These are phyloP conservation scores for Penicillium daleae DNA, from an alignment of 495 filamentous ascomycete species.

Conservation along the genomic window DNA sequence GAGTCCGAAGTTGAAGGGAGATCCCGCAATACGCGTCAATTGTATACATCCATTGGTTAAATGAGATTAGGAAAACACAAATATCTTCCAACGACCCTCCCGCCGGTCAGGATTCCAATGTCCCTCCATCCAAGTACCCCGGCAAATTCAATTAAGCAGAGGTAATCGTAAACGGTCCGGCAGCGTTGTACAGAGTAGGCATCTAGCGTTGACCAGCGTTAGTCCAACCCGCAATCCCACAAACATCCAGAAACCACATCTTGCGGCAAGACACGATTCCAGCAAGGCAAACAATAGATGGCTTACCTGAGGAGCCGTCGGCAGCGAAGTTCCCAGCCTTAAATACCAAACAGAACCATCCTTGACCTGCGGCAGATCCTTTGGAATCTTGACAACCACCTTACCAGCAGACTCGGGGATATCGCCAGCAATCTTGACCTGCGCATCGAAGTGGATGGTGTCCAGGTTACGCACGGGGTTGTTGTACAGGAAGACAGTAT, in stretches of 20 bases:
- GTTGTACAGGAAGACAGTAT: slow-evolving; percentile 44
- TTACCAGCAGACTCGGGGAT: slow-evolving; percentile 26
- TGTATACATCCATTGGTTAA: not conserved
- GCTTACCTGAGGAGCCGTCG: slow-evolving; percentile 42
- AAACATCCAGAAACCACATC: slow-evolving; percentile 6
- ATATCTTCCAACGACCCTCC: not conserved
- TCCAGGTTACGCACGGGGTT: slow-evolving; percentile 37
- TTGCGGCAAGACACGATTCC: not conserved
- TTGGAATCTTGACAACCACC: slow-evolving; percentile 36
- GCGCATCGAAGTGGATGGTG: slow-evolving; percentile 27
- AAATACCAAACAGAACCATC: slow-evolving; percentile 43
- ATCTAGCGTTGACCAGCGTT: slow-evolving; percentile 26
- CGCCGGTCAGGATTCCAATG: not conserved
- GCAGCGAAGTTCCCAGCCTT: slow-evolving; percentile 31
- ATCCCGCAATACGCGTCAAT: not conserved
- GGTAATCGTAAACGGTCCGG: slow-evolving; percentile 35
- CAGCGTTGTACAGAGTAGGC: slow-evolving; percentile 38
- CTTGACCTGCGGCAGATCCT: slow-evolving; percentile 33
- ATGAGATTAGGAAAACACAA: not conserved
- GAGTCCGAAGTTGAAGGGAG: too few relatives aligned
- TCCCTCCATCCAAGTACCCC: not conserved
- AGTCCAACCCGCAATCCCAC: not conserved
- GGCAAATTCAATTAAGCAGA: slow-evolving; percentile 13
- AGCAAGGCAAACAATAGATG: not conserved
- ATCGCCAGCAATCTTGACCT: slow-evolving; percentile 28